Base-by-base conservation (phyloP, 495 filamentous ascomycete species). In the Daldinia vernicosa region DNA sequence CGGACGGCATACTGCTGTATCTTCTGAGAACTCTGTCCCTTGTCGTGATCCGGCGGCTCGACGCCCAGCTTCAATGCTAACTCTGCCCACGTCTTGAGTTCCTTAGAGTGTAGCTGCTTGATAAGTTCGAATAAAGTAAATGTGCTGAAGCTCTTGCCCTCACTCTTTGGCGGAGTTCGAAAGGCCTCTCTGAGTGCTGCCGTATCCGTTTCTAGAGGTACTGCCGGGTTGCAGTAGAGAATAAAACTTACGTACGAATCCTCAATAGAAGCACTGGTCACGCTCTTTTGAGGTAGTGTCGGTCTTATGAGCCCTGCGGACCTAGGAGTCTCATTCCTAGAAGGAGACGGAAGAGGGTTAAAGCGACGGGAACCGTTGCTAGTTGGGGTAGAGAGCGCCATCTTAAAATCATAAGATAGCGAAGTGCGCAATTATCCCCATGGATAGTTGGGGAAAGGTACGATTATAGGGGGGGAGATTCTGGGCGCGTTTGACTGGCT, bases 1-100 rank as follows among this genome's bases (percentile, higher is more conserved):
- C 95, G 85, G 35, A 98, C 95, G 55, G 93, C 93, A 81, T 99
- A 99, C 75, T 99, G 95, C 78, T 98, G 95, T 39, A 99, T 93
- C 78, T 97, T 99, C 78, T 99, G 95, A 2, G 93, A 90, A 76
- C 93, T 97, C 79, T 98, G 93, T 19, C 93, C 93, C 80, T 95
- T 94, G 57, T 91, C 89, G 64, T 88, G 79, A 66, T 90, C 90
- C 14, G 95, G 96, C 28, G 90, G 91, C 71, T 97, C 94, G 2
- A 98, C 95, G 3, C 95, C 95, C 40, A 99, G 81, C 70, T 93
- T 91, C 55, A 94, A 88, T 5, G 94, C 95, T 63, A 99, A 76
- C 77, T 97, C 90, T 30, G 93, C 92, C 95, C 95, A 99, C 3
- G 95, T 99, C 81, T 97, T 98, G 75, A 99, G 89, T 76, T 97